These are phyloP conservation scores for Neonectria sp. DNA, from an alignment of 2,329 filamentous ascomycete genomes.

Conservation along the genomic window DNA sequence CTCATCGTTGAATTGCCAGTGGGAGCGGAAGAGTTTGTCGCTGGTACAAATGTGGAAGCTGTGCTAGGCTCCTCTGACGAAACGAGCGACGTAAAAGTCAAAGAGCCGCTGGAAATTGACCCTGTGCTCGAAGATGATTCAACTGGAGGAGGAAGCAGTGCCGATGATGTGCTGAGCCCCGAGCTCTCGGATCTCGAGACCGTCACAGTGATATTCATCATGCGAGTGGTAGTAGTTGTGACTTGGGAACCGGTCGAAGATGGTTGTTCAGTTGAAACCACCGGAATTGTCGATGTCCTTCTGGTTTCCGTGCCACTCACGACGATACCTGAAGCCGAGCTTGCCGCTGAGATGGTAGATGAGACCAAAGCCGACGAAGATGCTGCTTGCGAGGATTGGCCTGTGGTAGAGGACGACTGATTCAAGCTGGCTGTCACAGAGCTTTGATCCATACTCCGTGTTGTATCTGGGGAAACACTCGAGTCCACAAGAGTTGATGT, in stretches of 20 bases:
- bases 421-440: not conserved
- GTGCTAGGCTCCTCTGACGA: slow-evolving; percentile 16
- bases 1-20: not conserved
- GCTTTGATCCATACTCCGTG: not conserved
- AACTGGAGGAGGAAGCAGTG: not conserved
- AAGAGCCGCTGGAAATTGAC: not conserved
- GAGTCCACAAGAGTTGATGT: not conserved
- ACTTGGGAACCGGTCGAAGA: not conserved
- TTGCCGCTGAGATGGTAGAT: not conserved
- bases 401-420: not conserved
- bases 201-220: slow-evolving; percentile 1
- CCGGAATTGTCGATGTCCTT: not conserved
- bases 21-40: slow-evolving; percentile 20
- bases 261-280: not conserved
- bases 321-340: not conserved
- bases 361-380: not conserved
- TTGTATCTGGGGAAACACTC: not conserved
- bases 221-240: slow-evolving; percentile 1
- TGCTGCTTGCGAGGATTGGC: not conserved
- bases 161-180: not conserved
- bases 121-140: slow-evolving; percentile 8
- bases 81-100: not conserved
- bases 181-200: not conserved
- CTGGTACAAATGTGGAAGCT: slow-evolving; percentile 20
- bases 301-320: not conserved